These are phyloP conservation scores for Poa annua DNA, from an alignment of 176 grass and related monocot species.

Conservation along the genomic window DNA sequence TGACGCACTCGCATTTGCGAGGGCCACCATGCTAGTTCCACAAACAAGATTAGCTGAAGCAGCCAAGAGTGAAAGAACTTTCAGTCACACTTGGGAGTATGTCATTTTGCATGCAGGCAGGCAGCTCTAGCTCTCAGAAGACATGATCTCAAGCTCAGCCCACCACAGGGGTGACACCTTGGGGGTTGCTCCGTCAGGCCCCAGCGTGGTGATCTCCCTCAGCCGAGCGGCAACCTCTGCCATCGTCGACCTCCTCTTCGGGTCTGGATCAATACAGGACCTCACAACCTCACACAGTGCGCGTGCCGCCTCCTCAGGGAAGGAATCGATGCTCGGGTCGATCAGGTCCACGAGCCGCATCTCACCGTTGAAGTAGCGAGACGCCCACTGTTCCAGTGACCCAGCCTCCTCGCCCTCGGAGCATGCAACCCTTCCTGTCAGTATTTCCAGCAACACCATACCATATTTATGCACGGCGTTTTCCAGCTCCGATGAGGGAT, in stretches of 20 bases:
- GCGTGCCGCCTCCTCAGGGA: slow-evolving; percentile 42
- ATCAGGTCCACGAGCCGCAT: slow-evolving; percentile 53
- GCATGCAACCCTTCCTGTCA: slow-evolving; percentile 57
- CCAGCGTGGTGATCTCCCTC: slow-evolving; percentile 62
- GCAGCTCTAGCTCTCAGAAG: slow-evolving; percentile 45
- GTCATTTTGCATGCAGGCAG: not conserved
- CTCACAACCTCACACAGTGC: slow-evolving; percentile 62
- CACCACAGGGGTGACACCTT: slow-evolving; percentile 93
- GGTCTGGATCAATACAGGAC: slow-evolving; percentile 57
- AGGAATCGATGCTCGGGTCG: slow-evolving; percentile 51
- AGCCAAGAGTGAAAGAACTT: slow-evolving; percentile 38
- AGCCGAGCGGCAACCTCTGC: slow-evolving; percentile 48
- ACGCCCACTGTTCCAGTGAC: slow-evolving; percentile 51
- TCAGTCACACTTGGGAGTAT: slow-evolving; percentile 8
- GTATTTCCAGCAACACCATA: slow-evolving; percentile 70
- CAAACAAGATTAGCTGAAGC: slow-evolving; percentile 45
- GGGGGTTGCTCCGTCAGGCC: slow-evolving; percentile 70
- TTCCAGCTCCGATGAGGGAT: slow-evolving; percentile 27
- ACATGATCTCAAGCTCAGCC: slow-evolving; percentile 95
- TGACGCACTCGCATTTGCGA: too few species aligned
- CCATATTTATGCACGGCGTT: slow-evolving; percentile 63
- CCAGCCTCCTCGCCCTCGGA: slow-evolving; percentile 60
- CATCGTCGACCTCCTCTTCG: slow-evolving; percentile 67
- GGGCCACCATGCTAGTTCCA: not conserved
- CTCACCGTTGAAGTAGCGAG: slow-evolving; percentile 38